A percentile compares a stretch with the other conserved stretches of the same genome.
Conservation (phyloP, 2,329 filamentous ascomycete genomes). For the Talaromyces piceae region DNA sequence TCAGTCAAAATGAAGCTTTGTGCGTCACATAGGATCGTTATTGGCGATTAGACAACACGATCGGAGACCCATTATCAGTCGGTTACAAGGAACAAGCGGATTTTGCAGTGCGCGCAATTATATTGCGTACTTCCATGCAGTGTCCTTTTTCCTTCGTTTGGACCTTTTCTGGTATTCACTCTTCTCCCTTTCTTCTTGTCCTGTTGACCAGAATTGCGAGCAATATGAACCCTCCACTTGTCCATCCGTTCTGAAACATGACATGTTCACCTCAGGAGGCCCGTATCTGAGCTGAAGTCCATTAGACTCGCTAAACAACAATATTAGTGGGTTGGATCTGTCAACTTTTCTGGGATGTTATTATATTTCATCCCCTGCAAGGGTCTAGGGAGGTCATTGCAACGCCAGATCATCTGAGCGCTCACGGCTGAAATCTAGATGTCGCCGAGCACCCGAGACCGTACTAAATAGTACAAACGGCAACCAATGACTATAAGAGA, state of each 20-base stretch:
- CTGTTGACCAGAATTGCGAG: too few species aligned
- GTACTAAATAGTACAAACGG: not conserved
- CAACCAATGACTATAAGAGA: too few species aligned
- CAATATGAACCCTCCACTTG: too few species aligned
- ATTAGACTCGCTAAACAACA: not conserved
- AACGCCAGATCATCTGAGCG: not conserved
- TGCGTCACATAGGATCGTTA: not conserved
- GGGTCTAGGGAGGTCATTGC: not conserved
- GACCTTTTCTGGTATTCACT: too few species aligned
- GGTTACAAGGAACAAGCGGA: not conserved
- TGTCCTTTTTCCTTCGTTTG: too few species aligned
- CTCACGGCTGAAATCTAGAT: not conserved
- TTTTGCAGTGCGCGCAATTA: not conserved
- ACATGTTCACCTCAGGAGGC: too few species aligned
- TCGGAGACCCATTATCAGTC: not conserved
- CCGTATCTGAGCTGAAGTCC: too few species aligned
- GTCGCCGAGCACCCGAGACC: not conserved
- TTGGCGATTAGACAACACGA: not conserved
- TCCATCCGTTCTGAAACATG: too few species aligned
- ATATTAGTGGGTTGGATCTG: not conserved
- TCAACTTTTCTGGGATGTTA: not conserved
- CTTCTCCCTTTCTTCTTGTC: too few species aligned
- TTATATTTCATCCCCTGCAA: not conserved
- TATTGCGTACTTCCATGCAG: too few species aligned
- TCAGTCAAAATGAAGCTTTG: not conserved